phyloP scores from a whole-genome alignment of 164 flowering plant genomes.

The Stephania cephalantha region DNA sequence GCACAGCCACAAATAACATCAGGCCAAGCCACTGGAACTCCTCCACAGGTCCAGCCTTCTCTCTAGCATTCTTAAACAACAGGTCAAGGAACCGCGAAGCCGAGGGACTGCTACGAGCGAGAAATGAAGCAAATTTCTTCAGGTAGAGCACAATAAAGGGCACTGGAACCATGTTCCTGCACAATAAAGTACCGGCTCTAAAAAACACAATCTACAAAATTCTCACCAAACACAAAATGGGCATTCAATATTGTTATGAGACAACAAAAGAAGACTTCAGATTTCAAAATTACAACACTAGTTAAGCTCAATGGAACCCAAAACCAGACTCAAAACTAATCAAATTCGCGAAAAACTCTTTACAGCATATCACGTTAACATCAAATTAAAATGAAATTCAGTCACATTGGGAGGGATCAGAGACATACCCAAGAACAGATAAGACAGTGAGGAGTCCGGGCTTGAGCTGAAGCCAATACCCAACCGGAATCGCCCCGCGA shows the following conservation, averaged over 20 bases:
- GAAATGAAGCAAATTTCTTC: slow-evolving; percentile 64
- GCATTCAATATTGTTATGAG: too few species aligned
- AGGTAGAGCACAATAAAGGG: slow-evolving; percentile 80
- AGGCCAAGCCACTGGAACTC: slow-evolving; percentile 98
- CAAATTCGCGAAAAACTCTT: neutral
- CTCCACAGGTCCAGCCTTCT: slow-evolving; percentile 84
- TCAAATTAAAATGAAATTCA: neutral
- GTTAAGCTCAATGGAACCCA: neutral
- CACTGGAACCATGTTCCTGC: slow-evolving; percentile 95
- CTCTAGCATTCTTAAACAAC: slow-evolving; percentile 59
- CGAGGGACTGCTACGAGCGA: slow-evolving; percentile 49
- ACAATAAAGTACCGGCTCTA: neutral
- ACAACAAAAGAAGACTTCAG: neutral
- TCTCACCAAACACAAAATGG: neutral
- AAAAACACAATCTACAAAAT: neutral
- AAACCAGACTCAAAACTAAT: neutral
- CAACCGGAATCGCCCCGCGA: slow-evolving; percentile 98
- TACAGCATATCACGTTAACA: neutral
- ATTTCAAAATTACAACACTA: neutral
- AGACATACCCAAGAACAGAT: slow-evolving; percentile 58
- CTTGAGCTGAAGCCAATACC: slow-evolving; percentile 95
- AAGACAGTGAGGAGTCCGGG: slow-evolving; percentile 61
- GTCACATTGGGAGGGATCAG: neutral
- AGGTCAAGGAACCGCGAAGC: slow-evolving; percentile 57
- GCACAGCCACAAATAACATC: slow-evolving; percentile 97